Conservation (phyloP, 176 grass and related monocot species). For the Saccharum officinarum region DNA sequence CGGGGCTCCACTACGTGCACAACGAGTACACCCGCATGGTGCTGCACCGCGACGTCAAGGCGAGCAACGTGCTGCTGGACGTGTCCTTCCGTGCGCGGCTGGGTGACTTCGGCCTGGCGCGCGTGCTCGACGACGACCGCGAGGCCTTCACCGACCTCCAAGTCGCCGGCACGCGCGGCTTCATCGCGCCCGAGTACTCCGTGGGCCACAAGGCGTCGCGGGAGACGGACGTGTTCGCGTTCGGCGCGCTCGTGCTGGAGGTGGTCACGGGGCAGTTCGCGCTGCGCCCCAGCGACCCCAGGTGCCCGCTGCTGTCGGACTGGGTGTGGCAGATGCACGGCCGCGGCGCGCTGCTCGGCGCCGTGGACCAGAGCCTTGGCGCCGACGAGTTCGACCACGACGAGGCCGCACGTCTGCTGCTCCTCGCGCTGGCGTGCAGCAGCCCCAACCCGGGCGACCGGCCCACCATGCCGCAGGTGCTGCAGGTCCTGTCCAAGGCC, state of each 20-base stretch:
- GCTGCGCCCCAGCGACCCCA: not conserved
- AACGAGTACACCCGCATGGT: slow-evolving; percentile 58
- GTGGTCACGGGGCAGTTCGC: slow-evolving; percentile 42
- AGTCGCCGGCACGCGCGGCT: slow-evolving; percentile 58
- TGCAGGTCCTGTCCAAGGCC: slow-evolving; percentile 48
- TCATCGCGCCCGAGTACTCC: slow-evolving; percentile 70
- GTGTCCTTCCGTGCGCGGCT: slow-evolving; percentile 48
- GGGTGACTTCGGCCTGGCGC: slow-evolving; percentile 82
- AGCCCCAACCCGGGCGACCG: slow-evolving; percentile 42
- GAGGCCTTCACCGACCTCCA: slow-evolving; percentile 45
- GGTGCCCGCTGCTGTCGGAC: slow-evolving; percentile 40
- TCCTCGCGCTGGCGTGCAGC: slow-evolving; percentile 61
- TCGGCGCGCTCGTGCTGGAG: slow-evolving; percentile 64
- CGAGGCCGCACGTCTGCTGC: slow-evolving; percentile 42
- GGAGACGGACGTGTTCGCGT: slow-evolving; percentile 53
- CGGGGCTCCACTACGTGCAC: slow-evolving; percentile 76
- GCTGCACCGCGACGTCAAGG: slow-evolving; percentile 80
- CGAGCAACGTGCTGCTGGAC: slow-evolving; percentile 67
- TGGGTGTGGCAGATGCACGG: slow-evolving; percentile 63
- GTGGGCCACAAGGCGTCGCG: slow-evolving; percentile 42
- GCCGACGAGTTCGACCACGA: slow-evolving; percentile 25
- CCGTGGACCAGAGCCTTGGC: slow-evolving; percentile 41
- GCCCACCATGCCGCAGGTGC: slow-evolving; percentile 41
- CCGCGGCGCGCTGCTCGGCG: slow-evolving; percentile 44
- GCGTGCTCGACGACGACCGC: slow-evolving; percentile 43